A percentile compares a stretch with the other conserved stretches of the same genome.
These are phyloP conservation scores for Erucastrum elatum DNA, from an alignment of 345 rosid genomes.

Conservation along the genomic window DNA sequence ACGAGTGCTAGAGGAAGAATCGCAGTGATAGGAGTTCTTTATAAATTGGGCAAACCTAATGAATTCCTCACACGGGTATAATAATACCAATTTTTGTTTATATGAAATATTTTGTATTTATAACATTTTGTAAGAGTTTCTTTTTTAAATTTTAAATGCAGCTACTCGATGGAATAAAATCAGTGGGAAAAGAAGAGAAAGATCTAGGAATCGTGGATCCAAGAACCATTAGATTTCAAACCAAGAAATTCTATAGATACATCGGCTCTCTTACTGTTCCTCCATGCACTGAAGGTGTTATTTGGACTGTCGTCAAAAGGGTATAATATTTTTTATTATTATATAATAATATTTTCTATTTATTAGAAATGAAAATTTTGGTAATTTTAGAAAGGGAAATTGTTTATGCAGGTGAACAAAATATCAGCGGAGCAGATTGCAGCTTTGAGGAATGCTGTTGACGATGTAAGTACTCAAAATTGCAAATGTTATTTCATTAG, in stretches of 20 bases:
- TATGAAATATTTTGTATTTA: not conserved
- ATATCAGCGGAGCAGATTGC: slow-evolving; percentile 59
- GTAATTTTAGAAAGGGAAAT: not conserved
- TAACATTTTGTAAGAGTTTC: not conserved
- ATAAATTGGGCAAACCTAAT: slow-evolving; percentile 57
- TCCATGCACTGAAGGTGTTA: slow-evolving; percentile 74
- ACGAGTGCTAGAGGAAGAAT: slow-evolving; percentile 27
- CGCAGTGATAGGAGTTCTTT: slow-evolving; percentile 63
- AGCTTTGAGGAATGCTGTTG: slow-evolving; percentile 51
- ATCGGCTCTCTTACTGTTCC: slow-evolving; percentile 71
- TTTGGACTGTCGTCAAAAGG: slow-evolving; percentile 63
- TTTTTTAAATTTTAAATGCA: slow-evolving; percentile 9
- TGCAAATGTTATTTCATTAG: slow-evolving; percentile 5
- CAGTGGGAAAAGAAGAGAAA: slow-evolving; percentile 32
- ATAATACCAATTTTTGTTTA: not conserved
- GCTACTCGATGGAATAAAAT: slow-evolving; percentile 47
- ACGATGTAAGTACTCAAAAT: slow-evolving; percentile 53
- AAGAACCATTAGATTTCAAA: slow-evolving; percentile 47
- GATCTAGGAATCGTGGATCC: slow-evolving; percentile 55
- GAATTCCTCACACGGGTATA: slow-evolving; percentile 54
- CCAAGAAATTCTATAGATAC: slow-evolving; percentile 62
- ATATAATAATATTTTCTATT: not conserved
- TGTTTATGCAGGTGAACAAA: slow-evolving; percentile 53
- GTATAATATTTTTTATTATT: slow-evolving; percentile 28
- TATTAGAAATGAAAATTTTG: not conserved